Base-by-base conservation (phyloP, 2,329 filamentous ascomycete genomes). In the Thelonectria olida region DNA sequence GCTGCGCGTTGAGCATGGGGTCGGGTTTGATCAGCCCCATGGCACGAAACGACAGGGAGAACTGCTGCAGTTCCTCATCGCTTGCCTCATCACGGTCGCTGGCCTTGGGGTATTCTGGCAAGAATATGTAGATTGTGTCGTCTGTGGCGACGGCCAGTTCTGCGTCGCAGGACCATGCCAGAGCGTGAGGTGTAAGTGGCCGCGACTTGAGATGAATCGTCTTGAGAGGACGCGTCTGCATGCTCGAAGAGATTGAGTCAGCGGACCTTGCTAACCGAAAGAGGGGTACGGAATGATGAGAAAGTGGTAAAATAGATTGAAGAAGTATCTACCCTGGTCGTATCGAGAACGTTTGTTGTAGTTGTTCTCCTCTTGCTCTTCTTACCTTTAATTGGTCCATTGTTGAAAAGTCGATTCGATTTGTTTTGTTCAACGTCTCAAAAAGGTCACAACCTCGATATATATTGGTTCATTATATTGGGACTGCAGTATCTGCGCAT, bases 111-210 rank as follows among this genome's bases (percentile, higher is more conserved):
- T 75, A 85, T 42, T 84, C 80, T 5, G 84, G 84, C 6, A 85
- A 70, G 59, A 81, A 85, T 47, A 86, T 73, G 65, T 82, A 78
- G 27, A 87, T 76, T 41, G 81, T 83, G 70, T 88, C 85, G 62
- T 86, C 83, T n/a, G 83, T 82, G 2, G 80, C 82, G 28, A 87
- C 78, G 31, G 85, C 85, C 5, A 88, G 76, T 67, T 87, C 85
- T 22, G 81, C 84, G 54, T 88, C 85, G 62, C 82, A 82, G 20
- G 85, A 88, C 82, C 85, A 88, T 34, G 82, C 69, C 8, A 81
- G 65, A 2, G 78, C 74, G 58, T 80, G 79, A 5, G 77, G 77
- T 25, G 80, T 79, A 61, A 82, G 73, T 17, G 82, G 80, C 5
- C 81, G 74, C 10, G 80, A 78, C 36, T 75, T 74, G 19, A 85